Base-by-base conservation (phyloP, 106 monocot species). In the Apostasia ramifera region DNA sequence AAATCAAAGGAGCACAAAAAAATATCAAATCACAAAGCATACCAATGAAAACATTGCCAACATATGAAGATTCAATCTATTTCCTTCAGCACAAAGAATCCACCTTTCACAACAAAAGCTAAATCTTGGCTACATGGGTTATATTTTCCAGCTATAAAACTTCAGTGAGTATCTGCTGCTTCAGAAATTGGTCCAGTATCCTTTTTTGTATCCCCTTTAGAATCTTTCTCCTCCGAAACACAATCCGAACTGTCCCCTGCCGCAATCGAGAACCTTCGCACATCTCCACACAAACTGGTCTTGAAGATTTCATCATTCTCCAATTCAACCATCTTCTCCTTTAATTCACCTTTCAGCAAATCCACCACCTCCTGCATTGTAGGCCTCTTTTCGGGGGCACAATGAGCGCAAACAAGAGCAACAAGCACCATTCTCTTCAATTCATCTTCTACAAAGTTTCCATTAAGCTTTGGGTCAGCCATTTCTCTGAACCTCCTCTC, bases 371-470 rank as follows among this genome's bases (percentile, higher is more conserved):
- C 73, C 38, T 74, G 38, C 80, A 86, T 86, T 2, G 73, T 77
- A 2, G 82, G 86, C 57, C 81, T 72, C 70, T 73, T 81, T 41
- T 84, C 84, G 2, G 81, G 73, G 6, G 13, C 43, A 6, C 59
- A 70, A 68, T 76, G 84, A 13, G 84, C 54, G 40, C 88, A 88
- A 26, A 71, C 39, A 11, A 88, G 76, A 1, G 77, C 88, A 44
- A 88, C 81, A 46, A 84, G 75, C 46, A 84, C 78, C 69, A 84
- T 61, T 67, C 78, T 81, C 52, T 60, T 71, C 39, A 88, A 15
- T 40, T 88, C 88, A 8, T 38, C 52, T 66, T 62, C 66, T 3
- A 70, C 73, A 39, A 55, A 88, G 1, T 63, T 57, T 12, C 84
- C 81, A 6, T 79, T 70, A 0, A 88, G 68, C 48, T 64, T 81